Evolutionary conservation across 192 early-diverging fungal genomes (phyloP).

Genomic region (Entrophospora sp.): DNA sequence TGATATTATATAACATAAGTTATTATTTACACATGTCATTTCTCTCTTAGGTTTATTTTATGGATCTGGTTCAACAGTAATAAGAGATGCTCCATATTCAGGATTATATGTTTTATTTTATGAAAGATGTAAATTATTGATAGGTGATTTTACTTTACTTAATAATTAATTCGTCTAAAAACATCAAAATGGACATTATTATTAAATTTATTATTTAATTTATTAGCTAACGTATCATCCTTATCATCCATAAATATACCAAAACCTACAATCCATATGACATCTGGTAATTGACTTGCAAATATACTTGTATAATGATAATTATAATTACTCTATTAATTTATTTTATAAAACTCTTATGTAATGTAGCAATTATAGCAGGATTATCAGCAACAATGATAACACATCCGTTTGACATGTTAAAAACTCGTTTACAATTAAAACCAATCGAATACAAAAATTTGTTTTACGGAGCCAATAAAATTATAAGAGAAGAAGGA

Average conservation of each 20-base stretch:
- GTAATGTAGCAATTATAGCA: slow-evolving; percentile 48
- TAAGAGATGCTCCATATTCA: slow-evolving; percentile 84
- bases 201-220: not conserved
- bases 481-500: slow-evolving; percentile 62
- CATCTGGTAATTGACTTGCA: slow-evolving; percentile 34
- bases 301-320: not conserved
- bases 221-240: slow-evolving; percentile 20
- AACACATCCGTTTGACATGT: slow-evolving; percentile 91
- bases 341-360: not conserved
- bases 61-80: slow-evolving; percentile 78
- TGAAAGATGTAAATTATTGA: slow-evolving; percentile 60
- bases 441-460: slow-evolving; percentile 64
- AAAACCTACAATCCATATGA: slow-evolving; percentile 48
- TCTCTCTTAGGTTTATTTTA: slow-evolving; percentile 61
- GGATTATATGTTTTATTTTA: slow-evolving; percentile 87
- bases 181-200: not conserved
- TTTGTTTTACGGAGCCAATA: slow-evolving; percentile 33
- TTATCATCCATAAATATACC: too few species aligned
- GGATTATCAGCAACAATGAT: slow-evolving; percentile 67
- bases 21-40: not conserved
- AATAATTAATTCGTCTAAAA: not conserved
- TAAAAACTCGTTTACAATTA: slow-evolving; percentile 90
- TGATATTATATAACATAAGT: too few species aligned
- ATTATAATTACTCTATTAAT: not conserved
- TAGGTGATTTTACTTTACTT: slow-evolving; percentile 12